Evolutionary conservation across 2,329 filamentous ascomycete species (phyloP).

Genomic region (Acrocalymma vagum): DNA sequence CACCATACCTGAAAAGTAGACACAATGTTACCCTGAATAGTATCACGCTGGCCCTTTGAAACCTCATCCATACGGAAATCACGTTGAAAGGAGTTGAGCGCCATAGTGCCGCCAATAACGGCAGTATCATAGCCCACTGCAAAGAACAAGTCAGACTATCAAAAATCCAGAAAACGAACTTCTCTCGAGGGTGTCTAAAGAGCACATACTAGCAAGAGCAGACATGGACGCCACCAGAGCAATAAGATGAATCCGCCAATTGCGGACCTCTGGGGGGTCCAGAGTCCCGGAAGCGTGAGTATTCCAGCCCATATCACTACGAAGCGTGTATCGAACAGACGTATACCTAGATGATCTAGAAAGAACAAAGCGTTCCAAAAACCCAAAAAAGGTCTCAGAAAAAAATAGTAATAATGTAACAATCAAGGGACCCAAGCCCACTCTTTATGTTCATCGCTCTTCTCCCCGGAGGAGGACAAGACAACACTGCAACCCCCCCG

Average conservation of each 20-base stretch:
- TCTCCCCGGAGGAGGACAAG: too few relatives aligned
- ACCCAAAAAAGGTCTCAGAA: too few relatives aligned
- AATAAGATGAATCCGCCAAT: conserved; percentile 45
- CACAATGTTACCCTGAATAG: conserved; percentile 50
- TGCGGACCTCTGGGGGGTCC: conserved; percentile 46
- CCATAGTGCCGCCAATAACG: conserved; percentile 52
- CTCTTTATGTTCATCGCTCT: too few relatives aligned
- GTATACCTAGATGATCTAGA: background rate
- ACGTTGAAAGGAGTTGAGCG: conserved; percentile 47
- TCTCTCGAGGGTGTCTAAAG: background rate
- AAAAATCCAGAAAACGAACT: too few relatives aligned
- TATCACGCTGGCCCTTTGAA: conserved; percentile 41
- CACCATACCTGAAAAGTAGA: conserved; percentile 44
- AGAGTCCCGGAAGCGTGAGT: conserved; percentile 42
- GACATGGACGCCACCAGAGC: conserved; percentile 48
- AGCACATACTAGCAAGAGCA: conserved; percentile 41
- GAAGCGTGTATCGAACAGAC: background rate
- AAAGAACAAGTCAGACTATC: too few relatives aligned
- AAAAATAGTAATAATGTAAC: too few relatives aligned
- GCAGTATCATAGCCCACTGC: conserved; percentile 45
- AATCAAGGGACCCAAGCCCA: too few relatives aligned
- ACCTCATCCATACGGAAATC: conserved; percentile 44
- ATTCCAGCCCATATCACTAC: conserved; percentile 23
- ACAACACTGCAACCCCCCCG: too few relatives aligned
- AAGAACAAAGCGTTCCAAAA: background rate